A percentile compares a stretch with the other conserved stretches of the same genome.
phyloP scores from a whole-genome alignment of 768 basidiomycete genomes.

The Vararia minispora region DNA sequence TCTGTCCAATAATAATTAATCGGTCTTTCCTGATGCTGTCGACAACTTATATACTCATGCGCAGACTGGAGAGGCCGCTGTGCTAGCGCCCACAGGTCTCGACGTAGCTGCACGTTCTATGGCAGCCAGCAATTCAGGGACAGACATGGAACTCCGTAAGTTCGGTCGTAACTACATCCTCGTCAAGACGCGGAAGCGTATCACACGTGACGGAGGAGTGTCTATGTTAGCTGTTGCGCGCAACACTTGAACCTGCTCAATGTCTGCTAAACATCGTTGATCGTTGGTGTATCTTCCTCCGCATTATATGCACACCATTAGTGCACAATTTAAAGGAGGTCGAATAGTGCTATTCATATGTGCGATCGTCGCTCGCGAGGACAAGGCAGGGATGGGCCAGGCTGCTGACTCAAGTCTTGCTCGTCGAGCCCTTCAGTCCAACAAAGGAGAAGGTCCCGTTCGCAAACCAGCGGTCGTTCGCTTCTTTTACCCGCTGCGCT shows the following conservation, averaged over 20 bases:
- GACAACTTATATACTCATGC: background rate
- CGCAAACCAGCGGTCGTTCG: constrained; percentile 96
- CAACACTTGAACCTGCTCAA: too few relatives aligned
- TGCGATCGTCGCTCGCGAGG: too few relatives aligned
- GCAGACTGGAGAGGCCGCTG: constrained; percentile 63
- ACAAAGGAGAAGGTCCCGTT: constrained; percentile 75
- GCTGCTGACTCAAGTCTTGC: background rate
- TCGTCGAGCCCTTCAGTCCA: constrained; percentile 37
- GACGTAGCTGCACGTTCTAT: constrained; percentile 25
- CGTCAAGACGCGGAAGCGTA: constrained; percentile 48
- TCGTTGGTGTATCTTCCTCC: too few relatives aligned
- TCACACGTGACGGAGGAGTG: constrained; percentile 56
- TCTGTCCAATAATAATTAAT: constrained; percentile 6
- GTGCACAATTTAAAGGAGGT: too few relatives aligned
- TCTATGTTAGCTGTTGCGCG: constrained; percentile 36
- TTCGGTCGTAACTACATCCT: constrained; percentile 50
- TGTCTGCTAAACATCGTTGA: too few relatives aligned
- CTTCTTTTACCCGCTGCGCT: constrained; percentile 83
- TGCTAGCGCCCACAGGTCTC: constrained; percentile 56
- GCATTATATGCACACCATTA: too few relatives aligned
- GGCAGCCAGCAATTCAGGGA: constrained; percentile 6
- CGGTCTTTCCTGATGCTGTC: constrained; percentile 1
- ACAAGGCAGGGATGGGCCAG: too few relatives aligned
- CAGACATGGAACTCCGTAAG: constrained; percentile 22
- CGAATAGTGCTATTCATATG: too few relatives aligned